These are phyloP conservation scores for Astrocystis sublimbata DNA, from an alignment of 495 filamentous ascomycete species.

Conservation along the genomic window DNA sequence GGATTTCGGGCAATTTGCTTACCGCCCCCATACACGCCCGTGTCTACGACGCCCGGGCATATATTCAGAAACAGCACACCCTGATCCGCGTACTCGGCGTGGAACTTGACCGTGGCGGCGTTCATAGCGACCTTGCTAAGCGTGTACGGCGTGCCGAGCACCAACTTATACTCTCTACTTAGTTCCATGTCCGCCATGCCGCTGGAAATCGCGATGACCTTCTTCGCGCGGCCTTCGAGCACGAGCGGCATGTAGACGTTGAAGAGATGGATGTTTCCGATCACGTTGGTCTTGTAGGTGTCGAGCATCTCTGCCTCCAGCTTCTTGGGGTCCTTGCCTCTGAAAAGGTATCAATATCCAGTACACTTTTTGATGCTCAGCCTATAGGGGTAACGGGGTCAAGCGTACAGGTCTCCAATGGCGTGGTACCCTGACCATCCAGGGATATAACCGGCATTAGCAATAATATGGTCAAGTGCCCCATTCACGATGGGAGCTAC, in stretches of 20 bases:
- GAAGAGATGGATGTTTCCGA: constrained; percentile 53
- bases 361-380: too few species aligned
- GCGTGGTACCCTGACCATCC: constrained; percentile 13
- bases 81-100: constrained; percentile 47
- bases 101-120: constrained; percentile 45
- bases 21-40: constrained; percentile 20
- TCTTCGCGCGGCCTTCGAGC: constrained; percentile 51
- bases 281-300: constrained; percentile 44
- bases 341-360: constrained; percentile 19
- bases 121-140: constrained; percentile 43
- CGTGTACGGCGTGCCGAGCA: constrained; percentile 24
- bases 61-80: constrained; percentile 50
- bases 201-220: constrained; percentile 55
- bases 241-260: constrained; percentile 58
- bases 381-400: neutral
- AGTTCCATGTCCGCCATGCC: constrained; percentile 45
- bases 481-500: constrained; percentile 38
- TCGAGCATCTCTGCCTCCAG: constrained; percentile 32
- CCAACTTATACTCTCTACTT: constrained; percentile 26
- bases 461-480: constrained; percentile 54
- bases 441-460: constrained; percentile 44
- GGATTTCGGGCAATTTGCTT: neutral
- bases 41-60: constrained; percentile 30
- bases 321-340: constrained; percentile 18
- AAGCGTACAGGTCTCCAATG: constrained; percentile 27